Base-by-base conservation (phyloP, 208 protist genomes). In the Kentomonas sorsogonicus region DNA sequence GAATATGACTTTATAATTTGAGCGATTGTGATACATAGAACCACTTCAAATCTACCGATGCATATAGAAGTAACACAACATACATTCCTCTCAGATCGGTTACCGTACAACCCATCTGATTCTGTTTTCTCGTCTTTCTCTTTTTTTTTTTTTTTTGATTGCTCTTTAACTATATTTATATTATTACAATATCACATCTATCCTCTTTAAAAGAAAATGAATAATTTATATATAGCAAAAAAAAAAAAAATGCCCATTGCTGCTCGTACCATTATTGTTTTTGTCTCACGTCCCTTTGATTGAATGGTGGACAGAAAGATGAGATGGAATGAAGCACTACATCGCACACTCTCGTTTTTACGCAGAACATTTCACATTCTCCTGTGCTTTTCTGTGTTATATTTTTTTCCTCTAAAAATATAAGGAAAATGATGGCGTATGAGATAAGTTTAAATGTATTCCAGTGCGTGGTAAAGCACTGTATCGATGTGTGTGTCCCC, bases 321-420 rank as follows among this genome's bases (percentile, higher is more conserved):
- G n/a, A 56, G n/a, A 16, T 45, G 10, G 43, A 56, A 36, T 36
- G 33, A 36, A 15, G 33, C 33, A 36, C 33, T 15, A 15, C 11
- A 11, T 5, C 11, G 33, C 33, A 36, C 11, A 11, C 5, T 36
- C 33, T 36, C 33, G 5, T 36, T 36, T 36, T 36, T 36, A 15
- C 7, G 5, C 7, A 15, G 33, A 15, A 11, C 11, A 36, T 11
- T 36, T 36, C 7, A 36, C 33, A 15, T 36, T 33, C 20, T 54
- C 47, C 33, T 26, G 29, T 53, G 18, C 30, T 39, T 53, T 64
- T 45, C 26, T 31, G 26, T 27, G 33, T 46, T 60, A 38, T 56
- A 33, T 65, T 65, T 59, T 46, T 43, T 66, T 53, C 18, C 20
- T 41, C 18, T 48, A 6, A 11, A 26, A 51, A 41, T 16, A 47